These are phyloP conservation scores for Kodamaea neixiangensis DNA, from an alignment of 805 yeast species.

Conservation along the genomic window DNA sequence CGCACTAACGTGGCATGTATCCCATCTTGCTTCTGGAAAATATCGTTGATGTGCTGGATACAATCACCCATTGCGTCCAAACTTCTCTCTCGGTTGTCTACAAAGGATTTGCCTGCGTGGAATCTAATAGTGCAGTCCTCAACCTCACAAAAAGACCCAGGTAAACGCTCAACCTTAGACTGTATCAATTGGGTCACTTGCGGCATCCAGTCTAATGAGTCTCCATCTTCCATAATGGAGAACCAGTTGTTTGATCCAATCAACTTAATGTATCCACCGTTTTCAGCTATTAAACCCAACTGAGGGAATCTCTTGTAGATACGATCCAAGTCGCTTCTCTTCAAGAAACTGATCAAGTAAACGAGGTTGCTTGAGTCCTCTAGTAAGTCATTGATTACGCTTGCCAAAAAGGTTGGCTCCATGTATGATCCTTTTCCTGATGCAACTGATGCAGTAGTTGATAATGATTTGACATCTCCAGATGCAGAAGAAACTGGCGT, in stretches of 20 bases:
- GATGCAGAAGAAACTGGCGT: conserved; percentile 33
- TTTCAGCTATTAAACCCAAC: conserved; percentile 85
- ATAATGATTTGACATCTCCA: conserved; percentile 1
- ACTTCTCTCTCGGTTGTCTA: conserved; percentile 62
- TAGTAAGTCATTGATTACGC: conserved; percentile 58
- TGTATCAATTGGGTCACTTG: conserved; percentile 55
- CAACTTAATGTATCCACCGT: conserved; percentile 76
- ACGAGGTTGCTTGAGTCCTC: conserved; percentile 63
- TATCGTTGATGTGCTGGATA: conserved; percentile 79
- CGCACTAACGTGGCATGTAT: conserved; percentile 78
- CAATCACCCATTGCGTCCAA: conserved; percentile 76
- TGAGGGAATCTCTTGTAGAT: conserved; percentile 66
- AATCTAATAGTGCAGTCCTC: conserved; percentile 78
- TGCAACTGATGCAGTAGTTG: conserved; percentile 17
- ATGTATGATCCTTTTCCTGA: conserved; percentile 44
- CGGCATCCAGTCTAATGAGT: conserved; percentile 56
- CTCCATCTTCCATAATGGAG: conserved; percentile 54
- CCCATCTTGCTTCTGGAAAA: conserved; percentile 53
- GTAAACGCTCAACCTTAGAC: conserved; percentile 71
- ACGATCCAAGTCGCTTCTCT: conserved; percentile 64
- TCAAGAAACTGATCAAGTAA: conserved; percentile 68
- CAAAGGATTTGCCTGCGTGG: conserved; percentile 69
- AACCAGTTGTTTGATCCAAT: conserved; percentile 59
- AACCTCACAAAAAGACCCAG: conserved; percentile 71
- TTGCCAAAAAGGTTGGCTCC: conserved; percentile 48